Evolutionary conservation across 345 rosid species (phyloP), one percentile per base, ranked within the genome.

Genomic region (Eucalyptus coolabah): DNA sequence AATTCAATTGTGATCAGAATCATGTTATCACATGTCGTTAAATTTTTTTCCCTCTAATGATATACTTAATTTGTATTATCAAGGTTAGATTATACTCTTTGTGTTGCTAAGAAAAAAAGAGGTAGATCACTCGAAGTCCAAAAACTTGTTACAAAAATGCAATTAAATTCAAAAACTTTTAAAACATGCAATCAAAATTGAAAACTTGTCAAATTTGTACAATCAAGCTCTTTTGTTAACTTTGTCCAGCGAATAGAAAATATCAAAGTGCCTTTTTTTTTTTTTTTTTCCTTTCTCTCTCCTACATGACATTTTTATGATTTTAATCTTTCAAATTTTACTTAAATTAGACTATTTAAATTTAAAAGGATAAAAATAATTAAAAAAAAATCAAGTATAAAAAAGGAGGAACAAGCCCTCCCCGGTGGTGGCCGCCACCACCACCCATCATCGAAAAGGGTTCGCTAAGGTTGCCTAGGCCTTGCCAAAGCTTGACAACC

Each of bases 361-460:
- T 56, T 23, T 4, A 56, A 56, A 56, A 24, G 14, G 6, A 56
- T 4, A 24, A 24, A 56, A 23, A 1, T 1, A 56, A 24, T 24
- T 56, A 4, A 56, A 56, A n/a, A 56, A 56, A 24, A n/a, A n/a
- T 14, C 30, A 56, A 10, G 30, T 56, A 10, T 1, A 4, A 56
- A 56, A 56, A 24, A 56, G 63, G 63, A 5, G 30, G 30, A 56
- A 56, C 63, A 56, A 56, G 14, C 30, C 63, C 26, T 54, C 6
- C 0, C 2, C 44, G 44, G 44, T 1, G 0, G 6, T 9, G 11
- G 12, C 60, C 2, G 8, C 44, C 5, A 4, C 60, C 5, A 54
- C 26, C 28, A 8, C 26, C 60, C 60, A 54, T 23, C 11, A 21
- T 23, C 5, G 1, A 9, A 54, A 54, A 54, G 12, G 11, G 60